Conservation (phyloP, 2,329 filamentous ascomycete genomes). For the Graphium sp. region DNA sequence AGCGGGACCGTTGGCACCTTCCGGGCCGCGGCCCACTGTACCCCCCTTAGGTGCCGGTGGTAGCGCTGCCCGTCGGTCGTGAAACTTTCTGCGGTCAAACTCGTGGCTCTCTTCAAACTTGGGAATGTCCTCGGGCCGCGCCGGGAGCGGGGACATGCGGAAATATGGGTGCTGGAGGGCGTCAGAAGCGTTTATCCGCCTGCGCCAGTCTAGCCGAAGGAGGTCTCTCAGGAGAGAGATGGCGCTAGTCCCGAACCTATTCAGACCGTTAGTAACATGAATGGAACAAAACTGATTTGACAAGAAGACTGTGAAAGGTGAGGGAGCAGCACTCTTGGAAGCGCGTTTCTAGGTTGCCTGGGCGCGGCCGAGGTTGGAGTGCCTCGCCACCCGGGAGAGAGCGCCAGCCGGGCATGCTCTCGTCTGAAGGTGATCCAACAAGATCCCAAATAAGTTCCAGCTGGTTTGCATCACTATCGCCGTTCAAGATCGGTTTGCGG, state of each 20-base stretch:
- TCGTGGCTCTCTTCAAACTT: conserved; percentile 91
- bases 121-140: conserved; percentile 74
- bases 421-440: conserved; percentile 75
- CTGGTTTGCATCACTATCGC: conserved; percentile 78
- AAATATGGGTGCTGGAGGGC: conserved; percentile 90
- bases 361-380: conserved; percentile 42
- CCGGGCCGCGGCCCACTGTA: conserved; percentile 62
- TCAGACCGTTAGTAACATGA: background rate
- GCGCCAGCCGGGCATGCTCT: conserved; percentile 86
- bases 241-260: conserved; percentile 49
- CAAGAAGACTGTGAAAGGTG: conserved; percentile 6
- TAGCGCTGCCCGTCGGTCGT: conserved; percentile 66
- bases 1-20: conserved; percentile 27
- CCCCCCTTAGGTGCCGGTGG: conserved; percentile 87
- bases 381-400: conserved; percentile 66
- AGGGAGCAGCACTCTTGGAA: conserved; percentile 57
- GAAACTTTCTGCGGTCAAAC: conserved; percentile 80
- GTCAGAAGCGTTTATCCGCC: conserved; percentile 82
- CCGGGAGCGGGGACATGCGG: conserved; percentile 58
- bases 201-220: conserved; percentile 75
- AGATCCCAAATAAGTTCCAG: conserved; percentile 88
- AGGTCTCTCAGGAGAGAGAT: conserved; percentile 70
- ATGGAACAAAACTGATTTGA: background rate
- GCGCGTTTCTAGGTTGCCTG: conserved; percentile 50
- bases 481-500: conserved; percentile 80